These are phyloP conservation scores for Galeopsis tetrahit DNA, from an alignment of 257 asterid species.

Conservation along the genomic window DNA sequence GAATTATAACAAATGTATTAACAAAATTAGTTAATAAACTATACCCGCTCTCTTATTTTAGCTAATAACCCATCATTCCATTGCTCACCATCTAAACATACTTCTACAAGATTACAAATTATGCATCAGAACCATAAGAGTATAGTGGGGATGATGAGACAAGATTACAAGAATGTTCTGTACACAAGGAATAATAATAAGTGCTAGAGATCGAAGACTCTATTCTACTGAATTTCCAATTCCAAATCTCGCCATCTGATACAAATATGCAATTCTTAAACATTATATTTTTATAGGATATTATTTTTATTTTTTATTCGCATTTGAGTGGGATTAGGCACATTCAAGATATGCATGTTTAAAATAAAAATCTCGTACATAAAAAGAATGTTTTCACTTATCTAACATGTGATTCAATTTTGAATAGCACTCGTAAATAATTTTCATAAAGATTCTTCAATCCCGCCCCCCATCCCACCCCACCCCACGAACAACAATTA, in stretches of 20 bases:
- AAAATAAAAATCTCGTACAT: background rate
- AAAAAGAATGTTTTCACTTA: background rate
- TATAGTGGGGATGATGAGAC: constrained; percentile 2
- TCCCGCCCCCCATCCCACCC: too few species aligned
- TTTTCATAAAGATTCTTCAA: too few species aligned
- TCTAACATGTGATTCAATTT: too few species aligned
- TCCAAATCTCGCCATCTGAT: background rate
- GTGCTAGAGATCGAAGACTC: background rate
- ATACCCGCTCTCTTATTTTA: constrained; percentile 94
- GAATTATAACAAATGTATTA: constrained; percentile 19
- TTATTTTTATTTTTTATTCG: background rate
- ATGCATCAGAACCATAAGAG: constrained; percentile 30
- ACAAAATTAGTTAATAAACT: constrained; percentile 12
- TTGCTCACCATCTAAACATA: constrained; percentile 85
- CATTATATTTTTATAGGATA: background rate
- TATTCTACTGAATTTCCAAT: constrained; percentile 16
- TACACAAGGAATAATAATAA: constrained; percentile 3
- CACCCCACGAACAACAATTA: too few species aligned
- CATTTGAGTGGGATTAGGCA: background rate
- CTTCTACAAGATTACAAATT: constrained; percentile 60
- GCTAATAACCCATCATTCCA: constrained; percentile 99
- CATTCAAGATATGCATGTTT: background rate
- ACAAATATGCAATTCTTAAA: constrained; percentile 15
- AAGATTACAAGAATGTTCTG: constrained; percentile 8
- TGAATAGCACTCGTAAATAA: too few species aligned